Conservation (phyloP, 805 yeast species). For the Candida alai region DNA sequence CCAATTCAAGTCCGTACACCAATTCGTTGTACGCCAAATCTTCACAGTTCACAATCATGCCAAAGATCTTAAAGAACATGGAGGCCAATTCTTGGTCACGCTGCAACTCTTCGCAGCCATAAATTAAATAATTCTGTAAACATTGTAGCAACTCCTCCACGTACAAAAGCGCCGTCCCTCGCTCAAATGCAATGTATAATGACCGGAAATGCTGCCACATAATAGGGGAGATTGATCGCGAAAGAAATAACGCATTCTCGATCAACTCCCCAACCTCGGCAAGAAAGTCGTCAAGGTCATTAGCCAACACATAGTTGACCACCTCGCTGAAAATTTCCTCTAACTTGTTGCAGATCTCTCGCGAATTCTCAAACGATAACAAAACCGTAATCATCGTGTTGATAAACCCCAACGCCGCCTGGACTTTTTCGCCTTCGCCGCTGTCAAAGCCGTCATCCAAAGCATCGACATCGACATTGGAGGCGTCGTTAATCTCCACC, state of each 20-base stretch:
- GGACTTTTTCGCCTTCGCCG: slow-evolving; percentile 61
- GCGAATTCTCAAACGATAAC: slow-evolving; percentile 77
- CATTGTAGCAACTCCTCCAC: slow-evolving; percentile 74
- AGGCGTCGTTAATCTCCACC: slow-evolving; percentile 50
- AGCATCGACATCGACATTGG: slow-evolving; percentile 24
- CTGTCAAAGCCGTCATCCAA: slow-evolving; percentile 24
- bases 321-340: slow-evolving; percentile 70
- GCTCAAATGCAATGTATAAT: slow-evolving; percentile 29
- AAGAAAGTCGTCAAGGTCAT: slow-evolving; percentile 68
- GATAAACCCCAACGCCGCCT: slow-evolving; percentile 78
- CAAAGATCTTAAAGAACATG: slow-evolving; percentile 48
- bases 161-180: slow-evolving; percentile 53
- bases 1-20: slow-evolving; percentile 55
- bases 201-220: slow-evolving; percentile 72
- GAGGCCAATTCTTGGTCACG: slow-evolving; percentile 15
- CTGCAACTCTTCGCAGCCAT: slow-evolving; percentile 37
- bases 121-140: slow-evolving; percentile 68
- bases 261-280: slow-evolving; percentile 72
- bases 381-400: slow-evolving; percentile 81
- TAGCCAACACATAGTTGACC: slow-evolving; percentile 59
- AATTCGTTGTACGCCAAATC: slow-evolving; percentile 52
- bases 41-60: slow-evolving; percentile 5
- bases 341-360: slow-evolving; percentile 56
- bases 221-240: slow-evolving; percentile 46
- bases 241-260: slow-evolving; percentile 44